Evolutionary conservation across 257 asterid genomes (phyloP), one percentile per base, ranked within the genome.

Genomic region (Solanum pimpinellifolium): DNA sequence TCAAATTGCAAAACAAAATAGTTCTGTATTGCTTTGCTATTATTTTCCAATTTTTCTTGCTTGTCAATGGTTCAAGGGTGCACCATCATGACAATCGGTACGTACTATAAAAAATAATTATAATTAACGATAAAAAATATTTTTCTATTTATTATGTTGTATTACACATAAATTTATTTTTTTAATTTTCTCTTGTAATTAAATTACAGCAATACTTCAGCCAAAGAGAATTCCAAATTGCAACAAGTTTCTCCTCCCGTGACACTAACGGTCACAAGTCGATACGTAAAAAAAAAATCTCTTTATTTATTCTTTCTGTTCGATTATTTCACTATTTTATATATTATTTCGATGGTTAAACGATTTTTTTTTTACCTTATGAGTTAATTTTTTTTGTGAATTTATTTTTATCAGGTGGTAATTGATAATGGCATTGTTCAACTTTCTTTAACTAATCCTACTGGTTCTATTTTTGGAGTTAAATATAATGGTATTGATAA

Each of bases 361-460:
- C 20, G 20, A 66, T 7, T 25, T 20, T 20, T 56, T 47, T 47
- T 12, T 47, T 0, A 12, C 16, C 15, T 72, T 72, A 72, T 76
- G 23, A 13, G 4, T 2, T 41, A 76, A 42, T 39, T 13, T 14
- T 44, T 77, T 42, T 4, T 12, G 0, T 8, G 31, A n/a, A 66
- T 13, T 76, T 46, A 39, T 75, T 84, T 84, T 65, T 85, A 77
- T 27, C 11, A 90, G 91, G 91, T 88, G 60, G 83, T 77, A 76
- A 35, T 90, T 88, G 90, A 83, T 29, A 90, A 90, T 44, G 91
- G 90, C 8, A 56, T 83, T 33, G 72, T 86, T 29, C 85, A 83
- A 66, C 73, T 90, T 18, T 86, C 86, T 23, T 84, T 90, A 75
- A 81, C 90, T 6, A 82, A 68, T 83, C 91, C 90, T 1, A 60